Conservation (phyloP, 768 basidiomycete species). For the Termitomyces sp. region DNA sequence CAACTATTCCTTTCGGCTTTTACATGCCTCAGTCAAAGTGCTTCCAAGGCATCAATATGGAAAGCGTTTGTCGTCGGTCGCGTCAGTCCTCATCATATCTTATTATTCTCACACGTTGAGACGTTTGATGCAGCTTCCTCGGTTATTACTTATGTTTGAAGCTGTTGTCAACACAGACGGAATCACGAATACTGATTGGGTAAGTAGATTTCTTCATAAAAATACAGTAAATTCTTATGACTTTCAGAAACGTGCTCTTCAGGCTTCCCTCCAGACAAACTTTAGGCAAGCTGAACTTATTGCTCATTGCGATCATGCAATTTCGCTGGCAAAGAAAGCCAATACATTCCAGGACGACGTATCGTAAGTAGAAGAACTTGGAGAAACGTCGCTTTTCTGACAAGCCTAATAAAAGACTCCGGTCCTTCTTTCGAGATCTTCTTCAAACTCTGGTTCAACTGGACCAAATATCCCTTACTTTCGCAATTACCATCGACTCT, state of each 20-base stretch:
- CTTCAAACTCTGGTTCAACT: constrained; percentile 48
- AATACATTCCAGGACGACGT: constrained; percentile 23
- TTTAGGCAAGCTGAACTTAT: constrained; percentile 51
- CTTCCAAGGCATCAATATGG: constrained; percentile 43
- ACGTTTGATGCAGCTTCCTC: constrained; percentile 47
- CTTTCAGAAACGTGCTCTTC: constrained; percentile 34
- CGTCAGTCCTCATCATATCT: constrained; percentile 33
- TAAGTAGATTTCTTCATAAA: constrained; percentile 15
- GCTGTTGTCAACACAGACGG: constrained; percentile 47
- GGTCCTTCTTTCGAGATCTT: constrained; percentile 40
- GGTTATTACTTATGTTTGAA: constrained; percentile 50
- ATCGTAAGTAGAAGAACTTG: constrained; percentile 14
- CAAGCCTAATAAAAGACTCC: constrained; percentile 7
- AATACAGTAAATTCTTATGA: neutral
- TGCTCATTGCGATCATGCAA: constrained; percentile 43
- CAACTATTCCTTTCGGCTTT: constrained; percentile 63
- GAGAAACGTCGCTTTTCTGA: neutral
- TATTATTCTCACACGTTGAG: neutral
- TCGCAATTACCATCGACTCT: constrained; percentile 48
- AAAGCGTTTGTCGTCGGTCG: constrained; percentile 67
- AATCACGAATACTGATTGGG: constrained; percentile 52
- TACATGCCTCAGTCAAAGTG: constrained; percentile 52
- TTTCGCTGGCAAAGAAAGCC: constrained; percentile 25
- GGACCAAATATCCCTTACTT: constrained; percentile 49
- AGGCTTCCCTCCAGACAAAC: constrained; percentile 42